phyloP scores from a whole-genome alignment of 1,139 yeast genomes.

The Debaryomycetaceae sp. region DNA sequence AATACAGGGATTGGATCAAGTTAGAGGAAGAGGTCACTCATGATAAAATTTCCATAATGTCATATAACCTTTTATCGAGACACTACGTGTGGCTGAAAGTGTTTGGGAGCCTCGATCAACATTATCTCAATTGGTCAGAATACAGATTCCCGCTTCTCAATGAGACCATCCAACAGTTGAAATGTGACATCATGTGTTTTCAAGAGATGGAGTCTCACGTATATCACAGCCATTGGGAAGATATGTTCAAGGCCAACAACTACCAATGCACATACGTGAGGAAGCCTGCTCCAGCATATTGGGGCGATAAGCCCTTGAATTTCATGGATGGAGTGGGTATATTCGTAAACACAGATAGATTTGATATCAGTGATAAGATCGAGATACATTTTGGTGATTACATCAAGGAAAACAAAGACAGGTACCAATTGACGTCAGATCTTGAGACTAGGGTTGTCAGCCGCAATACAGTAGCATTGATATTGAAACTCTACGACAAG shows the following conservation, averaged over 20 bases:
- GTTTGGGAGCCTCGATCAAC: slow-evolving; percentile 45
- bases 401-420: slow-evolving; percentile 20
- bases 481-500: slow-evolving; percentile 44
- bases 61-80: slow-evolving; percentile 53
- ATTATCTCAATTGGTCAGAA: slow-evolving; percentile 42
- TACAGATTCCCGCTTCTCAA: slow-evolving; percentile 46
- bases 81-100: slow-evolving; percentile 58
- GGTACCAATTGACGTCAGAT: slow-evolving; percentile 35
- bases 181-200: slow-evolving; percentile 56
- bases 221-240: slow-evolving; percentile 44
- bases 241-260: slow-evolving; percentile 20
- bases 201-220: slow-evolving; percentile 54
- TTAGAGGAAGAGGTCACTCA: slow-evolving; percentile 7
- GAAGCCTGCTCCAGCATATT: slow-evolving; percentile 49
- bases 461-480: slow-evolving; percentile 56
- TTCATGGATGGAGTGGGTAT: slow-evolving; percentile 59
- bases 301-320: slow-evolving; percentile 39
- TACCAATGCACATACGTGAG: slow-evolving; percentile 45
- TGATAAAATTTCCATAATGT: slow-evolving; percentile 31
- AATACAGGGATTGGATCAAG: slow-evolving; percentile 19
- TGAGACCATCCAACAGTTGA: slow-evolving; percentile 32
- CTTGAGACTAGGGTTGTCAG: slow-evolving; percentile 32
- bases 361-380: slow-evolving; percentile 40
- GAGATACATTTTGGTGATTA: slow-evolving; percentile 42
- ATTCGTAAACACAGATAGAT: slow-evolving; percentile 43